Percentiles rank a stretch among this genome's conserved stretches.
Conservation (phyloP, 306 rosid species). For the Elaeagnus macrophylla region DNA sequence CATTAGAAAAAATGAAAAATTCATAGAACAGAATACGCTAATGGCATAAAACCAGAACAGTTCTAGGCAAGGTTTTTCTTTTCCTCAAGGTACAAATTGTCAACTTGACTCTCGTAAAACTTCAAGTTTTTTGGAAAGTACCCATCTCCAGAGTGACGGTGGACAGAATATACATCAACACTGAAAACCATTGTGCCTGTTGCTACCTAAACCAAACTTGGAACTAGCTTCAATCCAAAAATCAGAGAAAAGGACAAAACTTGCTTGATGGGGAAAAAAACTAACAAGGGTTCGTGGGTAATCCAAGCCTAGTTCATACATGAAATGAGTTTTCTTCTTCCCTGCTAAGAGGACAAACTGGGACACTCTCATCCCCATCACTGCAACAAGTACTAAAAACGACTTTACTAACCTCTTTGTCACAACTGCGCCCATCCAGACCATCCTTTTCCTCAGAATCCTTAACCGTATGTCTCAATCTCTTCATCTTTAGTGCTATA, state of each 20-base stretch:
- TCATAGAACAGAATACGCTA: too few species aligned
- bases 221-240: conserved; percentile 20
- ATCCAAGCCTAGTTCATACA: conserved; percentile 12
- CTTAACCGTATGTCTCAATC: conserved; percentile 13
- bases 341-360: conserved; percentile 18
- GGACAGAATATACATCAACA: conserved; percentile 48
- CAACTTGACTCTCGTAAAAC: too few species aligned
- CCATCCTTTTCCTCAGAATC: conserved; percentile 21
- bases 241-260: conserved; percentile 23
- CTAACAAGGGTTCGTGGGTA: background rate
- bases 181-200: conserved; percentile 34
- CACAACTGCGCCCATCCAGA: conserved; percentile 24
- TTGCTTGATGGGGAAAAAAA: conserved; percentile 11
- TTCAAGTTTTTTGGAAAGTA: conserved; percentile 12
- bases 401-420: conserved; percentile 25
- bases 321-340: conserved; percentile 34
- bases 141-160: conserved; percentile 42
- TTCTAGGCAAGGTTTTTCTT: too few species aligned
- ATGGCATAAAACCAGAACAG: too few species aligned
- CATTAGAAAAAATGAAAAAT: too few species aligned
- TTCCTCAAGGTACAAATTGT: too few species aligned
- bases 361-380: conserved; percentile 33
- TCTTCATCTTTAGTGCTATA: conserved; percentile 30
- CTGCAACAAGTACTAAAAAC: conserved; percentile 23
- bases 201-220: conserved; percentile 37